A percentile compares a stretch with the other conserved stretches of the same genome.
phyloP scores from a whole-genome alignment of 768 basidiomycete species.

The Clitopilus hobsonii region DNA sequence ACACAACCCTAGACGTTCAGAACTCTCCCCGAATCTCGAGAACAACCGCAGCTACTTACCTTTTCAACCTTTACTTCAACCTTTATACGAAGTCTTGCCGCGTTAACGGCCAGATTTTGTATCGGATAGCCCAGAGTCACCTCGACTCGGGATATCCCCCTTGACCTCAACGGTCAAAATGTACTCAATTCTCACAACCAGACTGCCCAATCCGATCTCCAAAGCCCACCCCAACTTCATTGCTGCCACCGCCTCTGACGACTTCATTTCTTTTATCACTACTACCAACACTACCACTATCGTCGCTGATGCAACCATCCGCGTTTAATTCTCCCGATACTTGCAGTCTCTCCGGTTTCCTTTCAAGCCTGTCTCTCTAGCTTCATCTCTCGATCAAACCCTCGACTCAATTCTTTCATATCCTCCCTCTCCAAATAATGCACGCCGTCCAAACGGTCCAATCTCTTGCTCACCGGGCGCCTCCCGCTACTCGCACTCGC shows the following conservation, averaged over 20 bases:
- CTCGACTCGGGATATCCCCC: conserved; percentile 32
- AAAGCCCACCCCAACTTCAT: conserved; percentile 12
- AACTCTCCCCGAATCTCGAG: not conserved
- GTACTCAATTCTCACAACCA: conserved; percentile 22
- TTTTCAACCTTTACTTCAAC: too few species aligned
- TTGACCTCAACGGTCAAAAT: conserved; percentile 31
- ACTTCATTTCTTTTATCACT: conserved; percentile 15
- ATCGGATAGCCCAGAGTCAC: conserved; percentile 37
- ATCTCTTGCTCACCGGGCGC: conserved; percentile 66
- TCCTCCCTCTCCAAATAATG: conserved; percentile 23
- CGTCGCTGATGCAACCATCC: conserved; percentile 12
- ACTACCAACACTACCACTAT: conserved; percentile 28
- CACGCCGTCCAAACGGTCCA: conserved; percentile 39
- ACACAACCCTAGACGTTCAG: not conserved
- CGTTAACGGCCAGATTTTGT: conserved; percentile 31
- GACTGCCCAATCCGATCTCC: conserved; percentile 18
- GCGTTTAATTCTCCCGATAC: conserved; percentile 19
- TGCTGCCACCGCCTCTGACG: conserved; percentile 11
- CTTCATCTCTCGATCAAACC: conserved; percentile 16
- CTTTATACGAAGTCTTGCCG: conserved; percentile 17
- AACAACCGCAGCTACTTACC: too few species aligned
- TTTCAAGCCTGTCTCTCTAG: conserved; percentile 17
- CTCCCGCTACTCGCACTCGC: conserved; percentile 60
- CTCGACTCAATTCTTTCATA: conserved; percentile 20
- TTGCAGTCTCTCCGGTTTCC: conserved; percentile 3